Base-by-base conservation (phyloP, 257 asterid species). In the Solanum peruvianum region DNA sequence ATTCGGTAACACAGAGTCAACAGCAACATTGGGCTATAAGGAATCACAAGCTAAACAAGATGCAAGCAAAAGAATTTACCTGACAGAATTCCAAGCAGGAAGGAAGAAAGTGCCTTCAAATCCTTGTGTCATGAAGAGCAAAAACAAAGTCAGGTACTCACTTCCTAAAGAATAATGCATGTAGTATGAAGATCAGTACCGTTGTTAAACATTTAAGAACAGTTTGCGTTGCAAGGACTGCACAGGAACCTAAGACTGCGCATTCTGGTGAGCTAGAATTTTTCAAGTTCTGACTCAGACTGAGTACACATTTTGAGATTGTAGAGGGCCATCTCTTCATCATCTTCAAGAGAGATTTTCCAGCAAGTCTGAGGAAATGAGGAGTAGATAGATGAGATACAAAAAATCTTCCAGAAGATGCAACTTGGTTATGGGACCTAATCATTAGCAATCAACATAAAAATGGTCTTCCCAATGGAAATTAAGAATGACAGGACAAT, bases 311-410 rank as follows among this genome's bases (percentile, higher is more conserved):
- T 81, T 93, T 95, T 86, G 99, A 93, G 89, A 94, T 96, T 86
- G 98, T 93, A 88, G 99, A 93, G 37, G 99, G 99, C 99, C 99
- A 97, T 90, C 98, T 92, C 89, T 96, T 96, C 94, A 96, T 93
- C 96, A 95, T 94, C 93, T 93, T 97, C 91, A 96, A 87, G 90
- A 96, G 92, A 85, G 93, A 89, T 90, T 92, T 96, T 83, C 96
- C 93, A 88, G 99, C 98, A 89, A 92, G 94, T 85, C 99, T 97
- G 93, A 81, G 73, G 87, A 88, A 73, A 91, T 82, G 88, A 75
- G 71, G 77, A 84, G 72, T 52, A 70, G 52, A 87, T 33, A 86
- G 83, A 86, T 87, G 72, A 67, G 60, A 84, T 56, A 86, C 86
- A 82, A 69, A 77, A 89, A 35, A 78, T 71, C 39, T 86, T 86